Evolutionary conservation across 2,329 filamentous ascomycete genomes (phyloP).

Genomic region (Fusarium pseudoanthophilum): DNA sequence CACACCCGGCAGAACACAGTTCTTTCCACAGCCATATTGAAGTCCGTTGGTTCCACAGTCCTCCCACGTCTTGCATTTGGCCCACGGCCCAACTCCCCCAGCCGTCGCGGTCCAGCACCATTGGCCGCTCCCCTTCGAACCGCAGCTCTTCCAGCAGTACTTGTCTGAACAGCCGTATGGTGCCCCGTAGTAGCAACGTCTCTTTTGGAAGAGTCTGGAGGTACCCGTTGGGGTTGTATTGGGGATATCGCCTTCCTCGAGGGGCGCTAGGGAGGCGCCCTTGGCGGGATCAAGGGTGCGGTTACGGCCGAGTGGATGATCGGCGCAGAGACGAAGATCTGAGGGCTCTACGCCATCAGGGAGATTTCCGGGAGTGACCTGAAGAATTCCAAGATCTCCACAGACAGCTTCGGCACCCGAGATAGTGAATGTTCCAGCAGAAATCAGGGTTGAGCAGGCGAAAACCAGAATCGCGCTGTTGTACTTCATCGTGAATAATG

Average conservation of each 20-base stretch:
- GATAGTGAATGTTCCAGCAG: not conserved
- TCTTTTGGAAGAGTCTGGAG: not conserved
- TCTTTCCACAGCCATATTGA: not conserved
- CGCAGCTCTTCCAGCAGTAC: not conserved
- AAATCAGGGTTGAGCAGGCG: not conserved
- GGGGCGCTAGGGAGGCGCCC: not conserved
- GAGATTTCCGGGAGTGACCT: not conserved
- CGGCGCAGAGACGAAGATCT: not conserved
- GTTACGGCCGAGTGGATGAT: not conserved
- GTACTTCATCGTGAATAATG: not conserved
- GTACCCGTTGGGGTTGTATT: not conserved
- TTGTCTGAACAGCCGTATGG: not conserved
- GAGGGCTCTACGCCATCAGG: not conserved
- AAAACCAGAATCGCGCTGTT: not conserved
- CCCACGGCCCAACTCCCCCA: not conserved
- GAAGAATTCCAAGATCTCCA: not conserved
- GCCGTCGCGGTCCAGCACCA: not conserved
- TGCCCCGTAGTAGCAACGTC: not conserved
- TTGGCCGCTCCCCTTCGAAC: not conserved
- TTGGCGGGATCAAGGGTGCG: not conserved
- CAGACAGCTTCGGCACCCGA: not conserved
- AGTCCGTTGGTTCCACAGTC: not conserved
- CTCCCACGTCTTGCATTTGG: not conserved
- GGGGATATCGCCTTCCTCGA: not conserved
- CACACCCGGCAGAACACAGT: not conserved